phyloP scores from a whole-genome alignment of 768 basidiomycete species.

The Phylloporus arenicola region DNA sequence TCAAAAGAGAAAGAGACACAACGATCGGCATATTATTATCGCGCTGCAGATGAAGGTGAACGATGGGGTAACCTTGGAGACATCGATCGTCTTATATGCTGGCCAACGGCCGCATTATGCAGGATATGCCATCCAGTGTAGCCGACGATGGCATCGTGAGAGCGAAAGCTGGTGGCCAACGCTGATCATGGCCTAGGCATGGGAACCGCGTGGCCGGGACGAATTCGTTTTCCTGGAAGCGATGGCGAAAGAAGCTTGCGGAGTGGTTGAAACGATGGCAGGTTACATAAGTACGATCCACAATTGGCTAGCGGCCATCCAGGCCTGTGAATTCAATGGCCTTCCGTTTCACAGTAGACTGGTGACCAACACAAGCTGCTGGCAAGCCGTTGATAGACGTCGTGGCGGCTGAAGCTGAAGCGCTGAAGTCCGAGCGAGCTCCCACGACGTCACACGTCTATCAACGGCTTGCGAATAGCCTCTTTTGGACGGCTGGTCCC shows the following conservation, averaged over 20 bases:
- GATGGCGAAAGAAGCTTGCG: background rate
- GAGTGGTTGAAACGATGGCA: background rate
- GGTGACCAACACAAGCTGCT: too few species aligned
- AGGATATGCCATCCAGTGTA: slow-evolving; percentile 9
- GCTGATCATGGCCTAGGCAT: background rate
- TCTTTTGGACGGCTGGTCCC: too few species aligned
- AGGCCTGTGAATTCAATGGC: background rate
- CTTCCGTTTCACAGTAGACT: too few species aligned
- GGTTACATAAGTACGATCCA: background rate
- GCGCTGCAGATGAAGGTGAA: background rate
- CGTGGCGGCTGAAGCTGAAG: too few species aligned
- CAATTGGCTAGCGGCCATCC: background rate
- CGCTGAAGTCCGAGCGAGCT: too few species aligned
- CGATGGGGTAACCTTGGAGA: background rate
- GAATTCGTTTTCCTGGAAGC: background rate
- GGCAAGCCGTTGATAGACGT: too few species aligned
- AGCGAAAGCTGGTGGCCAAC: background rate
- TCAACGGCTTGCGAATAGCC: too few species aligned
- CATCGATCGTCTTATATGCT: background rate
- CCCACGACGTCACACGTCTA: too few species aligned
- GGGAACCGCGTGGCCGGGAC: background rate
- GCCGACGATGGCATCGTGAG: background rate
- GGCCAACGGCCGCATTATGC: background rate
- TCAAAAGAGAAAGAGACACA: background rate
- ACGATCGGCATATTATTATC: background rate